Conservation (phyloP, 352 stramenopile genomes). For the Phytophthora cryptogea region DNA sequence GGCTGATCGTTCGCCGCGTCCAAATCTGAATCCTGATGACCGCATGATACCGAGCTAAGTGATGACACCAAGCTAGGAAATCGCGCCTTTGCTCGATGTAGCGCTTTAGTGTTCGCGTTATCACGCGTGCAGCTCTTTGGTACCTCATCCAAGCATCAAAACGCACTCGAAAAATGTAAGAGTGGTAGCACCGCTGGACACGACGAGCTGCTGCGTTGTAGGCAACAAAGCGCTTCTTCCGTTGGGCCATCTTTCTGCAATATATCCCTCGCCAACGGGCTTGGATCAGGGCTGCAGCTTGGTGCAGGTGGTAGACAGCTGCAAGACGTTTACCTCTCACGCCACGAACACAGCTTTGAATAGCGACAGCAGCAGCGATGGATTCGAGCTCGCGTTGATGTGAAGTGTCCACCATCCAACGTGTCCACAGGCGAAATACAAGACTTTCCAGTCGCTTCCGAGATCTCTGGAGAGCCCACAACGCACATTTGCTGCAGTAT, state of each 20-base stretch:
- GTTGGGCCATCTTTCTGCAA: constrained; percentile 46
- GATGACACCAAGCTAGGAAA: constrained; percentile 44
- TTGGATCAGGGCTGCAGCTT: constrained; percentile 44
- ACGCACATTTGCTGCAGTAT: constrained; percentile 47
- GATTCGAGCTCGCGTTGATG: constrained; percentile 43
- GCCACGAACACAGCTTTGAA: constrained; percentile 61
- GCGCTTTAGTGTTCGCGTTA: constrained; percentile 40
- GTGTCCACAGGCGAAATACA: constrained; percentile 34
- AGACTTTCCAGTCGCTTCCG: constrained; percentile 32
- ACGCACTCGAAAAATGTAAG: constrained; percentile 40
- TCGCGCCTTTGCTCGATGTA: constrained; percentile 47
- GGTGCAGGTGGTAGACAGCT: constrained; percentile 29
- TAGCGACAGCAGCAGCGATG: constrained; percentile 44
- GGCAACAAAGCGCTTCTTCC: constrained; percentile 34
- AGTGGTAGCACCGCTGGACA: constrained; percentile 50
- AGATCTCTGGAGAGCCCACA: constrained; percentile 44
- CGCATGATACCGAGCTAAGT: constrained; percentile 58
- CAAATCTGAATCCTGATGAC: constrained; percentile 61
- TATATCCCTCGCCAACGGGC: constrained; percentile 53
- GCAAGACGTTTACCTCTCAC: constrained; percentile 33
- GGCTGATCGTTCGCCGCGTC: constrained; percentile 34
- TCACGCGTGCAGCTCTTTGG: constrained; percentile 41
- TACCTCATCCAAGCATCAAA: constrained; percentile 30
- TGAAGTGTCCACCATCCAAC: constrained; percentile 29
- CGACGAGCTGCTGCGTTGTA: constrained; percentile 39